A percentile compares a stretch with the other conserved stretches of the same genome.
phyloP scores from a whole-genome alignment of 345 rosid genomes.

The Lagerstroemia speciosa region DNA sequence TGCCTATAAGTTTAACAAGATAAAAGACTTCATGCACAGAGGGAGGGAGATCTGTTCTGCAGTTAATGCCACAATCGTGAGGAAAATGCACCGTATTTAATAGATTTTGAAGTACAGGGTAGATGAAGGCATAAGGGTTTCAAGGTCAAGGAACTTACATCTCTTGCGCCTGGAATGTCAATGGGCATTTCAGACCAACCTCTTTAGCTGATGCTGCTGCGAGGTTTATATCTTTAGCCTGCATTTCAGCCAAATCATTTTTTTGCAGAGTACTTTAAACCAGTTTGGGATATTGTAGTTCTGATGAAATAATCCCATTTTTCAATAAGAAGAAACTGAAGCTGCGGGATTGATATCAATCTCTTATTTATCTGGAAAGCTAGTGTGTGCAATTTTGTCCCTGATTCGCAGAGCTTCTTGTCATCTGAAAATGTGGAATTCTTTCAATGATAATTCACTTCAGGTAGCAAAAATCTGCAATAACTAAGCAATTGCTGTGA shows the following conservation, averaged over 20 bases:
- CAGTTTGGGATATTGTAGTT: background rate
- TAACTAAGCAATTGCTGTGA: slow-evolving; percentile 85
- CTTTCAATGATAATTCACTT: background rate
- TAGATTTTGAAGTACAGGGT: background rate
- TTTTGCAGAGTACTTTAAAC: background rate
- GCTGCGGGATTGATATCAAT: background rate
- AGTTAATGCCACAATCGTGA: background rate
- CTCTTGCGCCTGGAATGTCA: slow-evolving; percentile 48
- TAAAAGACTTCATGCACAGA: background rate
- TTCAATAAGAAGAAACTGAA: too few species aligned
- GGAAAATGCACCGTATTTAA: background rate
- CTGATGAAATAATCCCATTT: background rate
- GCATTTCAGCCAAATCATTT: slow-evolving; percentile 14
- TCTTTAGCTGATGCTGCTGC: slow-evolving; percentile 62
- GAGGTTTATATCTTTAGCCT: slow-evolving; percentile 82
- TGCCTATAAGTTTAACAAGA: background rate
- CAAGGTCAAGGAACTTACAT: slow-evolving; percentile 39
- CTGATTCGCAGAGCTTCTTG: too few species aligned
- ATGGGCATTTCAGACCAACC: slow-evolving; percentile 37
- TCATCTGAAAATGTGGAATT: background rate
- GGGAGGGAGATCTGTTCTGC: background rate
- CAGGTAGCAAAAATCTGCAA: slow-evolving; percentile 97
- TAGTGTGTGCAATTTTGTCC: too few species aligned
- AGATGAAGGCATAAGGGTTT: background rate
- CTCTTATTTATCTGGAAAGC: too few species aligned